Evolutionary conservation across 2,329 filamentous ascomycete species (phyloP), one percentile per base, ranked within the genome.

Genomic region (Aspergillus versicolor): DNA sequence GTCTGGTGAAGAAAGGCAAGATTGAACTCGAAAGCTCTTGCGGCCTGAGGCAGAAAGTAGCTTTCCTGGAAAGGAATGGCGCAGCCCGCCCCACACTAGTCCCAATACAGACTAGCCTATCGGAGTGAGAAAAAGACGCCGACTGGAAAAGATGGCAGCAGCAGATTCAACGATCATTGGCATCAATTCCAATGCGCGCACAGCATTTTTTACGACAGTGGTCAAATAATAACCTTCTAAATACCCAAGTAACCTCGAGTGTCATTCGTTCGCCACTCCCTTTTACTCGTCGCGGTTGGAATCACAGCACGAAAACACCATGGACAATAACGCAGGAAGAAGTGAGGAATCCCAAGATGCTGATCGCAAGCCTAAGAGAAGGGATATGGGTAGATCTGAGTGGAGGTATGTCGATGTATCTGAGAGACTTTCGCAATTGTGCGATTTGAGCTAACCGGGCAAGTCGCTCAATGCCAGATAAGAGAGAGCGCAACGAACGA

Each of bases 371-470:
- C 77, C 79, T 81, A 86, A 85, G 83, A 87, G 83, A 71, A 80
- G 80, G 73, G 83, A 88, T 83, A 77, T 88, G 83, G 87, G 87
- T 66, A 78, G 87, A 73, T 79, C 77, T 60, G 85, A 87, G 70
- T 87, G 84, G 75, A 81, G 81, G 87, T 89, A 79, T 71, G 82
- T 63, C 63, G 40, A 22, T 52, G 47, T 32, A 8, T 40, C 37
- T 45, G n/a, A 12, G 4, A 8, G 37, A 50, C 17, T 8, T 6
- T n/a, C 24, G 27, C 30, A 30, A 12, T 30, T 27, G 27, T 17
- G 45, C 30, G 27, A 47, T 32, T 30, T 61, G 15, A 64, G 64
- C 81, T 81, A 82, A 84, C 75, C 74, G 76, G 79, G 73, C 67
- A 75, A 83, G 82, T 70, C 79, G 81, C 56, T 73, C 76, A 69